Conservation (phyloP, 495 filamentous ascomycete species). For the Tricharina praecox region DNA sequence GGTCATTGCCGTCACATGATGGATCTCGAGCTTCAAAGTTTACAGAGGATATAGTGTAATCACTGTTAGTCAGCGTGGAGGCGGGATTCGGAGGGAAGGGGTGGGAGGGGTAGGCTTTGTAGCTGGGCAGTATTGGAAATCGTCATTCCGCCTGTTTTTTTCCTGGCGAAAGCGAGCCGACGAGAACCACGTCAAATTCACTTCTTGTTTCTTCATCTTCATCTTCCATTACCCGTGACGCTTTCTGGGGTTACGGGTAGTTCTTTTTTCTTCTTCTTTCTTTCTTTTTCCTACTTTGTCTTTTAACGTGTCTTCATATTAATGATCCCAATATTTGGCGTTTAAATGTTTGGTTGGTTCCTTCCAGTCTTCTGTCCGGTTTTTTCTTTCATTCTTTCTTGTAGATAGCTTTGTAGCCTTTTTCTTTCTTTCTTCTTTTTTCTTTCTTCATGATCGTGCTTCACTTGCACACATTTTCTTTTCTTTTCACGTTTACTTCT, state of each 20-base stretch:
- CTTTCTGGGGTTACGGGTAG: no score
- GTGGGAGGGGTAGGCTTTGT: neutral
- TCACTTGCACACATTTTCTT: neutral
- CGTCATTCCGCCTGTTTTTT: no score
- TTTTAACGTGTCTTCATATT: constrained; percentile 12
- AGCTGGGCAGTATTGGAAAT: no score
- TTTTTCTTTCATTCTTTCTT: constrained; percentile 8
- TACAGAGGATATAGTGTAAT: constrained; percentile 25
- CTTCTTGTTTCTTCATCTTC: no score
- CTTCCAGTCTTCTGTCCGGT: constrained; percentile 13
- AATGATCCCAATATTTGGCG: constrained; percentile 9
- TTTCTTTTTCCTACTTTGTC: constrained; percentile 3
- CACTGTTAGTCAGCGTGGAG: neutral
- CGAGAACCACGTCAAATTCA: no score
- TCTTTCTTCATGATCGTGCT: constrained; percentile 14
- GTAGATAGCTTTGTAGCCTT: neutral
- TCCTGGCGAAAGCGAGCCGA: no score
- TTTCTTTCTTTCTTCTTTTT: constrained; percentile 6
- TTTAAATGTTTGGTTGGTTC: no score
- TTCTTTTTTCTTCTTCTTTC: no score
- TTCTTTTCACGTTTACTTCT: constrained; percentile 7
- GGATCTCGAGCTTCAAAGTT: constrained; percentile 25
- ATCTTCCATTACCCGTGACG: no score
- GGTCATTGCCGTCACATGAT: constrained; percentile 25
- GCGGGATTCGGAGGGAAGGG: neutral